Conservation (phyloP, 768 basidiomycete genomes). For the Neoboletus subvelutipes region DNA sequence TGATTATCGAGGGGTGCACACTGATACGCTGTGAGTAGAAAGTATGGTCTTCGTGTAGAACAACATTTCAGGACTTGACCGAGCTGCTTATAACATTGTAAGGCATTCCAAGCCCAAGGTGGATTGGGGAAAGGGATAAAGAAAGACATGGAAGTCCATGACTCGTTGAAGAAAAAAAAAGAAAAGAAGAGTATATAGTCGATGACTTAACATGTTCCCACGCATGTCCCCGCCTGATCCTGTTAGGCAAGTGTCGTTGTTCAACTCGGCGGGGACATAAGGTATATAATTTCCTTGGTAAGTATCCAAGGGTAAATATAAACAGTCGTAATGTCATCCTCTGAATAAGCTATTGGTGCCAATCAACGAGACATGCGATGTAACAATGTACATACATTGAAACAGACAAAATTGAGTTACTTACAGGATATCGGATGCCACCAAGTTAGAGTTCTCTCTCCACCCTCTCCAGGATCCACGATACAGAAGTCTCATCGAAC, state of each 20-base stretch:
- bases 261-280: neutral
- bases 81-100: neutral
- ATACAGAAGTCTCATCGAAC: no score
- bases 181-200: conserved; percentile 12
- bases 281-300: no score
- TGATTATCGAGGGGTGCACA: no score
- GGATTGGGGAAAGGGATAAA: no score
- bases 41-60: neutral
- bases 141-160: no score
- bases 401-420: no score
- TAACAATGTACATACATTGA: no score
- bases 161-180: neutral
- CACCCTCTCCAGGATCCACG: no score
- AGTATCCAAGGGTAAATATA: neutral
- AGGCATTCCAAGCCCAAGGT: neutral
- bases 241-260: conserved; percentile 27
- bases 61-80: neutral
- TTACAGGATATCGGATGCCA: no score
- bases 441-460: no score
- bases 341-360: neutral
- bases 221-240: neutral
- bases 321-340: neutral
- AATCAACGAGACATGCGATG: no score
- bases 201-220: conserved; percentile 27
- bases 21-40: no score